A percentile compares a stretch with the other conserved stretches of the same genome.
Conservation (phyloP, 306 rosid species). For the Amphicarpaea edgeworthii region DNA sequence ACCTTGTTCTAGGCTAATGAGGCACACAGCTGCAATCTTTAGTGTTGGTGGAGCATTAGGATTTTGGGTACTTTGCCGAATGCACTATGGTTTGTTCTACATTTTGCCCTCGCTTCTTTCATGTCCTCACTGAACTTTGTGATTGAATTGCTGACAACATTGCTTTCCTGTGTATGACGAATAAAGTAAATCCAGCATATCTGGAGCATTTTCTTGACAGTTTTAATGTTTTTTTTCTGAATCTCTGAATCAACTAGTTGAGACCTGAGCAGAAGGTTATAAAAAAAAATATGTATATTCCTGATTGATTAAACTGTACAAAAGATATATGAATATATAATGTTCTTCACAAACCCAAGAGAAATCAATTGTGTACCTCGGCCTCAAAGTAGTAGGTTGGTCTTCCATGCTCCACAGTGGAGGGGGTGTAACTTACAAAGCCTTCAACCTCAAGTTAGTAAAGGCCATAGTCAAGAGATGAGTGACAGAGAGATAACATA, state of each 20-base stretch:
- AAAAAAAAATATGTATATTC: not conserved
- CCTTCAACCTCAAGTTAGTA: not conserved
- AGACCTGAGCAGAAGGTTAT: not conserved
- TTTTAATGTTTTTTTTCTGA: not conserved
- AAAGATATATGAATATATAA: not conserved
- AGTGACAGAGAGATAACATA: not conserved
- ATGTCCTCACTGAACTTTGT: not conserved
- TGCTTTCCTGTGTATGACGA: not conserved
- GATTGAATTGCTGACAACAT: not conserved
- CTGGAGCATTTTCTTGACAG: not conserved
- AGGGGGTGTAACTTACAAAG: not conserved
- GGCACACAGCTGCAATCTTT: slow-evolving; percentile 85
- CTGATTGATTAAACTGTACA: not conserved
- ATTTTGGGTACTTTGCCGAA: slow-evolving; percentile 87
- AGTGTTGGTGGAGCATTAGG: slow-evolving; percentile 87
- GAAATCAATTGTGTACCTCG: not conserved
- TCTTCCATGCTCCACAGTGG: not conserved
- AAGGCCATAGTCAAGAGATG: not conserved
- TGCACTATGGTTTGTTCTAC: slow-evolving; percentile 80
- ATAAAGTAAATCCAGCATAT: not conserved
- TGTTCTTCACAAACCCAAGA: not conserved
- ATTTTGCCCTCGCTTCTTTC: slow-evolving; percentile 8
- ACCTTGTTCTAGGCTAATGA: slow-evolving; percentile 88
- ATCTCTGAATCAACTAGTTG: not conserved
- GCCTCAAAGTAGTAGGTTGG: not conserved